These are phyloP conservation scores for Russula ochroleuca DNA, from an alignment of 768 basidiomycete species.

Conservation along the genomic window DNA sequence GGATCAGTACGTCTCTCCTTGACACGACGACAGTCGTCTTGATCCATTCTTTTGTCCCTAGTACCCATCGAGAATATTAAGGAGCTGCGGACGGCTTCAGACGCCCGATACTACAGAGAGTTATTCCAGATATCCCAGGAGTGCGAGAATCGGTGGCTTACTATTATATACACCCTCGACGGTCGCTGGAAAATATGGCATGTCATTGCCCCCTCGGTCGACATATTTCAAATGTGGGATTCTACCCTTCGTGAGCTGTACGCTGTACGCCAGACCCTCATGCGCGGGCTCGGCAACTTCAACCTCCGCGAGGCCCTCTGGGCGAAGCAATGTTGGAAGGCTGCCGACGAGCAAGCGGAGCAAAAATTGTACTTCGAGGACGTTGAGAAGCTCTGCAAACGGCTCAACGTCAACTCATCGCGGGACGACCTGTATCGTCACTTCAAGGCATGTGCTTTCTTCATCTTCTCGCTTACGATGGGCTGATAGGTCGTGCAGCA, in stretches of 20 bases:
- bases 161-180: constrained; percentile 75
- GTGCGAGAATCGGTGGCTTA: constrained; percentile 73
- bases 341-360: constrained; percentile 57
- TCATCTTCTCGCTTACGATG: background rate
- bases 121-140: constrained; percentile 61
- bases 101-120: constrained; percentile 66
- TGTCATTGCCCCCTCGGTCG: constrained; percentile 63
- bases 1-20: constrained; percentile 49
- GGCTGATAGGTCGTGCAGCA: constrained; percentile 40
- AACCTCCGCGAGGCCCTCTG: constrained; percentile 65
- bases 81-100: constrained; percentile 72
- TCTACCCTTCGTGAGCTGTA: constrained; percentile 59
- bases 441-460: constrained; percentile 47
- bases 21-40: background rate
- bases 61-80: constrained; percentile 85
- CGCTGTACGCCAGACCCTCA: constrained; percentile 62
- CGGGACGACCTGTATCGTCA: constrained; percentile 49
- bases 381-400: constrained; percentile 62
- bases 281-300: constrained; percentile 59
- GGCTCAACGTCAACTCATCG: constrained; percentile 61
- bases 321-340: constrained; percentile 82
- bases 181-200: constrained; percentile 83
- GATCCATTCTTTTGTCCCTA: constrained; percentile 33
- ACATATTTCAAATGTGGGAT: constrained; percentile 62
- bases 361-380: constrained; percentile 65